A percentile compares a stretch with the other conserved stretches of the same genome.
These are phyloP conservation scores for Solanum appendiculatum DNA, from an alignment of 257 asterid genomes.

Conservation along the genomic window DNA sequence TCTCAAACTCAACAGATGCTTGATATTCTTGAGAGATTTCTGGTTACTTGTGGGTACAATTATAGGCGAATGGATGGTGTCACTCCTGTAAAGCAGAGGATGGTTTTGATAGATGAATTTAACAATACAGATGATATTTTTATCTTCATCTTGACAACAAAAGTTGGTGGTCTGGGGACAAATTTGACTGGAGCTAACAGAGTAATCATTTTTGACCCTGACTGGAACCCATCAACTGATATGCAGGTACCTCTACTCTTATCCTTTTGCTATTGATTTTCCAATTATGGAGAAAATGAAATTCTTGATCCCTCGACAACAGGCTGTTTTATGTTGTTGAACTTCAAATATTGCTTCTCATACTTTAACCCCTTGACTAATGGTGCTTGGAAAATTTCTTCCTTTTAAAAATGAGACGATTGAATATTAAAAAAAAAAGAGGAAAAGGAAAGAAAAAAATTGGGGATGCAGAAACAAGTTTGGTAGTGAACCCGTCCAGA, in stretches of 20 bases:
- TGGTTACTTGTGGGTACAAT: constrained; percentile 35
- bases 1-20: constrained; percentile 98
- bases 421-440: neutral
- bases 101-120: constrained; percentile 90
- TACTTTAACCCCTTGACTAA: neutral
- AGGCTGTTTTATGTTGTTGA: neutral
- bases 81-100: constrained; percentile 84
- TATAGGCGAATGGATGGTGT: constrained; percentile 96
- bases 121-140: constrained; percentile 72
- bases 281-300: neutral
- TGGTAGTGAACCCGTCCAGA: neutral
- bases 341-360: neutral
- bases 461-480: neutral
- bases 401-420: neutral
- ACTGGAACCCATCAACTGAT: constrained; percentile 99
- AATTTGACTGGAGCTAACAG: constrained; percentile 95
- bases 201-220: constrained; percentile 95
- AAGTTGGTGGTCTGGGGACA: constrained; percentile 97
- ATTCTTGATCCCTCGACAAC: neutral
- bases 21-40: constrained; percentile 81
- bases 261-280: neutral
- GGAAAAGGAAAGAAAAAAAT: neutral
- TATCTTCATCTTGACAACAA: constrained; percentile 83
- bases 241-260: constrained; percentile 54
- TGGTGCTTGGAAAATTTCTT: neutral